Evolutionary conservation across 306 rosid genomes (phyloP), one percentile per base, ranked within the genome.

Genomic region (Dalbergia cultrata): DNA sequence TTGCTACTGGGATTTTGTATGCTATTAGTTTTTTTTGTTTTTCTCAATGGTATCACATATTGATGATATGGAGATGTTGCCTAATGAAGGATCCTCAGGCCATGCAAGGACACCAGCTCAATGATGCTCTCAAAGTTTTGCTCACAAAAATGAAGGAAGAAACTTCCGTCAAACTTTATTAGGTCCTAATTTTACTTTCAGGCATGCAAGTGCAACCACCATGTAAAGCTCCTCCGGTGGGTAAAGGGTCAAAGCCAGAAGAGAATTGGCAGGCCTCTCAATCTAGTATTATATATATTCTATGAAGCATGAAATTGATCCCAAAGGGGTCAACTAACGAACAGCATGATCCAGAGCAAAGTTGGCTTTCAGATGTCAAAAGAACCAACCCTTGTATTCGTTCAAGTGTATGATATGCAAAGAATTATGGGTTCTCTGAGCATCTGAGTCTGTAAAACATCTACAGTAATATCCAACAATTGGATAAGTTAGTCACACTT

Each of bases 181-280:
- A 44, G 62, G 78, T 73, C 73, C 19, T 56, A 50, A 49, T 67
- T 66, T 75, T 52, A 53, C 60, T 82, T 62, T 53, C 68, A 72
- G 41, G 8, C 41, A 5, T 37, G 41, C 39, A 73, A 72, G 16
- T 65, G 87, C 83, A 67, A 66, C 82, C 75, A 62, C 67, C 77
- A 62, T 66, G 85, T 81, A 78, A 73, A 65, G 84, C 68, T 67
- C 72, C 68, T 67, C 72, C 73, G 81, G 78, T 59, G 87, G 82
- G 74, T 17, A 52, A 79, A 70, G 57, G 91, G 97, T 90, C 97
- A 75, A 92, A 89, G 95, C 95, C 90, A 85, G 78, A 79, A 87
- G 77, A 78, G 85, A 83, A 77, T 86, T 92, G 95, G 95, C 93
- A 83, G 92, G 90, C 92, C 93, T 83, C 78, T 67, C 68, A 39